Evolutionary conservation across 2,329 filamentous ascomycete genomes (phyloP), one percentile per base, ranked within the genome.

Genomic region (Xylaria arbuscula): DNA sequence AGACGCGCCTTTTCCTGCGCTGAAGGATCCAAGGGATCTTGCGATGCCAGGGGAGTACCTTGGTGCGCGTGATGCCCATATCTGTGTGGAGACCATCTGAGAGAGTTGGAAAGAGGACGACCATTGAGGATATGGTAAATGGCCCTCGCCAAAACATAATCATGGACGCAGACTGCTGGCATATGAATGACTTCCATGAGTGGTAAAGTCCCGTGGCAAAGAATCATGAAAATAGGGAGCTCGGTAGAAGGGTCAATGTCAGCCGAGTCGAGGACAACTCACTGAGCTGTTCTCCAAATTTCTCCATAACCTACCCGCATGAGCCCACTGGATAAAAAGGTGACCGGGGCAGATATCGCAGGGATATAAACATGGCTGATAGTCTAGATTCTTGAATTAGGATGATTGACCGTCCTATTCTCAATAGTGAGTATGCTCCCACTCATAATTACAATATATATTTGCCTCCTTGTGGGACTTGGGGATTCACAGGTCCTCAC

Each of bases 401-500:
- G 28, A 42, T 40, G 40, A 60, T 56, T 32, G 55, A 45, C 51
- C 9, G 13, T 47, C 42, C 42, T 1, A 28, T 7, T 55, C 28
- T 56, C 24, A 45, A 45, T 45, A 13, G 28, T 38, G 48, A 62
- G 17, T 28, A 64, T 62, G 62, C 2, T 62, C n/a, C 53, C 59
- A 45, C 48, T 63, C 38, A 42, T 53, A 53, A 34, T 40, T 24
- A 38, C 54, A 5, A 34, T 66, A 64, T 68, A 56, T 19, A 15
- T 70, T 45, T 42, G 36, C 22, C 57, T 62, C n/a, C 59, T 69
- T n/a, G 60, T 10, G 5, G 53, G 36, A 8, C 17, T 62, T 40
- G 67, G 67, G 40, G 19, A 32, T 36, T 58, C 67, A 3, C 68
- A 59, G 50, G 71, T 80, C 36, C 80, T 84, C 34, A 71, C 81